Evolutionary conservation across 768 basidiomycete species (phyloP).

Genomic region (Leccinum subgranulosum): DNA sequence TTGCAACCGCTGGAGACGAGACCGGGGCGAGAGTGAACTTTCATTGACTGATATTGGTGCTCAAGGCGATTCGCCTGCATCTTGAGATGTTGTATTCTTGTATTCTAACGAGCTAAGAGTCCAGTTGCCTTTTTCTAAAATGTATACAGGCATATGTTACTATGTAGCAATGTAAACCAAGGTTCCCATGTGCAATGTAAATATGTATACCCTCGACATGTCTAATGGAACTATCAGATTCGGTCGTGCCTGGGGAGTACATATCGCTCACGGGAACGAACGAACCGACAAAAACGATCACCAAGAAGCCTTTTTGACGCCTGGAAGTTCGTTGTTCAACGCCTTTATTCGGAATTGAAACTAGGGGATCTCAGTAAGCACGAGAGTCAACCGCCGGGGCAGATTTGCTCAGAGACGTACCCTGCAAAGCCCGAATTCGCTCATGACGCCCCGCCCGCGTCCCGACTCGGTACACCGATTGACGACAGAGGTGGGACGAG

Average conservation of each 20-base stretch:
- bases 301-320: slow-evolving; percentile 93
- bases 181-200: neutral
- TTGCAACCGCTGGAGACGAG: slow-evolving; percentile 85
- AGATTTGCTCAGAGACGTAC: slow-evolving; percentile 37
- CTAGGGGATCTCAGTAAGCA: slow-evolving; percentile 37
- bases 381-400: neutral
- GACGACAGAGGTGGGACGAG: slow-evolving; percentile 84
- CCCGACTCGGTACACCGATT: slow-evolving; percentile 87
- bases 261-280: neutral
- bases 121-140: neutral
- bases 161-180: neutral
- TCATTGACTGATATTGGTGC: slow-evolving; percentile 50
- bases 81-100: slow-evolving; percentile 8
- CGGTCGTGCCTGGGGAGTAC: neutral
- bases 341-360: slow-evolving; percentile 91
- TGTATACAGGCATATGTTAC: too few species aligned
- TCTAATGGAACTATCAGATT: neutral
- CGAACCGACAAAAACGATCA: slow-evolving; percentile 30
- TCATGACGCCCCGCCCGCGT: slow-evolving; percentile 81
- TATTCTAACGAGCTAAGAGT: slow-evolving; percentile 6
- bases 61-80: slow-evolving; percentile 30
- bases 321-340: slow-evolving; percentile 74
- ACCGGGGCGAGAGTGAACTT: slow-evolving; percentile 75
- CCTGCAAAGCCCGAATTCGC: slow-evolving; percentile 83
- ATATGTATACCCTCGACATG: neutral